phyloP scores from a whole-genome alignment of 768 basidiomycete species.

The Hypholoma fasciculare region DNA sequence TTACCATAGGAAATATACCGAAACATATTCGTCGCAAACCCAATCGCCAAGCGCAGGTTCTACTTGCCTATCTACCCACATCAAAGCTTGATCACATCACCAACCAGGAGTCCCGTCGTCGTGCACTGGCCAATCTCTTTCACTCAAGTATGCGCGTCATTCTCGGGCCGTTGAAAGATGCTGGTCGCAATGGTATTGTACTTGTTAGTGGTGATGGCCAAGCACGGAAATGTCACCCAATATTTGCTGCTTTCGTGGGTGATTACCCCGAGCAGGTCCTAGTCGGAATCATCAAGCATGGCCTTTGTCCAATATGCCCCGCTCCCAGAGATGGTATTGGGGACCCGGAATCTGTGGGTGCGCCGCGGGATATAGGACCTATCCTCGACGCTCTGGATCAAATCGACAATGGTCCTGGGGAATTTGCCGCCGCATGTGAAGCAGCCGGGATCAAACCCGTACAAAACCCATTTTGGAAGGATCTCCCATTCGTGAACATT shows the following conservation, averaged over 20 bases:
- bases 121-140: constrained; percentile 27
- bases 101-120: not conserved
- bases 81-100: constrained; percentile 22
- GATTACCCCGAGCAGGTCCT: not conserved
- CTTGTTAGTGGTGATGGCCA: constrained; percentile 31
- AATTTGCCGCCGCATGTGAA: no score
- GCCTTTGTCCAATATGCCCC: not conserved
- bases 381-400: no score
- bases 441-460: constrained; percentile 4
- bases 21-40: constrained; percentile 32
- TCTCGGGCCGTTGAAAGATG: constrained; percentile 8
- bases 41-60: constrained; percentile 28
- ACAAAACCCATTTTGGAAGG: constrained; percentile 10
- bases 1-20: constrained; percentile 40
- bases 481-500: constrained; percentile 11
- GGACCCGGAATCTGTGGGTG: no score
- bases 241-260: constrained; percentile 16
- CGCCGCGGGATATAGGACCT: no score
- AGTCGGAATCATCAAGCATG: no score
- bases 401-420: no score
- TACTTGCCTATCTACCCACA: constrained; percentile 39
- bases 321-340: no score
- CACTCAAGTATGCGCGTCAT: constrained; percentile 35
- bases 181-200: constrained; percentile 26
- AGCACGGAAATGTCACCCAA: constrained; percentile 17